Evolutionary conservation across 805 yeast species (phyloP).

Genomic region (Grigorovia transvaalensis): DNA sequence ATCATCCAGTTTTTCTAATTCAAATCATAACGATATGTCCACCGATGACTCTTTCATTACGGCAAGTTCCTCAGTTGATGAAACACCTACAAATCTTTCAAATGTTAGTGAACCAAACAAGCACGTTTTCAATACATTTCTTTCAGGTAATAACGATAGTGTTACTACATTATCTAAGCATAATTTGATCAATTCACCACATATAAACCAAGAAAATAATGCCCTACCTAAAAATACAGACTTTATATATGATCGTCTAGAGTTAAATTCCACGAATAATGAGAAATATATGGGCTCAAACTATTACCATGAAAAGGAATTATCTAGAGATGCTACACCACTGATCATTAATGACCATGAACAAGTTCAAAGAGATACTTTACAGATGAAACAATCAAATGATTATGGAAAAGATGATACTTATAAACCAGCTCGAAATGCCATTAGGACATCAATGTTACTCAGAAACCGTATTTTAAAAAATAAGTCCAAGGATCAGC

Average conservation of each 20-base stretch:
- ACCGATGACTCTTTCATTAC: conserved; percentile 1
- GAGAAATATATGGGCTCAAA: not conserved
- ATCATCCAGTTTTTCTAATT: not conserved
- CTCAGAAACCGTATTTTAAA: conserved; percentile 3
- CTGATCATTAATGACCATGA: not conserved
- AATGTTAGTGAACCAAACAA: not conserved
- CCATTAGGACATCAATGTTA: conserved; percentile 15
- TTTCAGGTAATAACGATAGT: not conserved
- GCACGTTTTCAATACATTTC: not conserved
- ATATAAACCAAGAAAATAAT: not conserved
- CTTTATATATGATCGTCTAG: conserved; percentile 1
- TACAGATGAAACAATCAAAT: not conserved
- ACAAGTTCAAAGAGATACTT: not conserved
- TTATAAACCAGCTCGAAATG: conserved; percentile 10
- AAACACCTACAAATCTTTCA: not conserved
- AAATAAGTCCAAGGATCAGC: not conserved
- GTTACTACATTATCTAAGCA: not conserved
- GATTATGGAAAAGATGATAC: not conserved
- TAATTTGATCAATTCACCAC: not conserved
- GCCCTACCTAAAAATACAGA: not conserved
- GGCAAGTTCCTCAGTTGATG: not conserved
- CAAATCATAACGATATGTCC: not conserved
- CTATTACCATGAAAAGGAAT: not conserved
- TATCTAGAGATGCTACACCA: not conserved
- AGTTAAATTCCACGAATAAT: not conserved